phyloP scores from a whole-genome alignment of 768 basidiomycete species.

The Sutorius australiensis region DNA sequence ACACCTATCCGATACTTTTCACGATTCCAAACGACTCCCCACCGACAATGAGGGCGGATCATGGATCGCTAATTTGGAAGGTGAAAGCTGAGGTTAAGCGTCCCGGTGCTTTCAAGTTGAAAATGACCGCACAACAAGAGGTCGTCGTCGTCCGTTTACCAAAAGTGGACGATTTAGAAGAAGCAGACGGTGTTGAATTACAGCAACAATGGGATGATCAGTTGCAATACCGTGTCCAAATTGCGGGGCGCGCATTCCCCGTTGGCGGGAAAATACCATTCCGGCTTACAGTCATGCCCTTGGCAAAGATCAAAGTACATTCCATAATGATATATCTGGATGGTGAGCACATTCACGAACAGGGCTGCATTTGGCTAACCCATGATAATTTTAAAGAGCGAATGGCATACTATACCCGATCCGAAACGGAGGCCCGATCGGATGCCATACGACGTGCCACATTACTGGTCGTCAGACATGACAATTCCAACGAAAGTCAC shows the following conservation, averaged over 20 bases:
- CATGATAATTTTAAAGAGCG: constrained; percentile 50
- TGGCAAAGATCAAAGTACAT: constrained; percentile 80
- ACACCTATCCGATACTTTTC: constrained; percentile 93
- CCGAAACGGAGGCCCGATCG: constrained; percentile 62
- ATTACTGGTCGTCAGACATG: constrained; percentile 58
- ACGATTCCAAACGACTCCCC: constrained; percentile 76
- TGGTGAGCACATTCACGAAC: constrained; percentile 49
- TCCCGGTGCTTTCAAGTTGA: constrained; percentile 72
- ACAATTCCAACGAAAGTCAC: constrained; percentile 40
- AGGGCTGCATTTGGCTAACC: not conserved
- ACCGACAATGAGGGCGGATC: constrained; percentile 69
- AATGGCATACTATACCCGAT: constrained; percentile 73
- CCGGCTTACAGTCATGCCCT: constrained; percentile 74
- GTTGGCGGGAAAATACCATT: constrained; percentile 82
- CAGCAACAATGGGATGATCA: constrained; percentile 91
- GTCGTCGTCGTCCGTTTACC: constrained; percentile 74
- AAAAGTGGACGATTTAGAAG: constrained; percentile 46
- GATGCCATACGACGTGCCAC: constrained; percentile 59
- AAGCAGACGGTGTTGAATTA: constrained; percentile 73
- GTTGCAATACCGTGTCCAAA: constrained; percentile 72
- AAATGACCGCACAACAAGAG: constrained; percentile 64
- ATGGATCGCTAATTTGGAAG: constrained; percentile 74
- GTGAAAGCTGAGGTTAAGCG: constrained; percentile 81
- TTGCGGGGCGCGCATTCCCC: constrained; percentile 72
- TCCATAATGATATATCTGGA: constrained; percentile 71